Percentiles rank a stretch among this genome's conserved stretches.
Evolutionary conservation across 192 early-diverging fungal genomes (phyloP).

Genomic region (Coemansia sp.): DNA sequence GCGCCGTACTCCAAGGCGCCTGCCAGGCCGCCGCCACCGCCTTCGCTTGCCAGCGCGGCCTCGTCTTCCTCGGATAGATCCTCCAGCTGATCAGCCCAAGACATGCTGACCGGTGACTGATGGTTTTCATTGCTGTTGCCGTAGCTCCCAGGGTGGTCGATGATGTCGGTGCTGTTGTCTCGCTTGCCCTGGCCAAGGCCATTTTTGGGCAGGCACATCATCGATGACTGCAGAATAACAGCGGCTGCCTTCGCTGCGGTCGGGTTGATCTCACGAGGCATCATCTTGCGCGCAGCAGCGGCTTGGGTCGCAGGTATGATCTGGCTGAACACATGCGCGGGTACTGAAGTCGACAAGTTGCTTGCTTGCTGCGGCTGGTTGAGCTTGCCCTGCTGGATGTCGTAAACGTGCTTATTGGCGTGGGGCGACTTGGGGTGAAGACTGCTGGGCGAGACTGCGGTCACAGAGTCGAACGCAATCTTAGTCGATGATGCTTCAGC

Average conservation of each 20-base stretch:
- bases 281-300: conserved; percentile 55
- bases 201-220: conserved; percentile 52
- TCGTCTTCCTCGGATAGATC: conserved; percentile 45
- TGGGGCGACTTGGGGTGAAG: neutral
- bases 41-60: conserved; percentile 13
- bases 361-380: conserved; percentile 19
- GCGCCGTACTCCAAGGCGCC: conserved; percentile 27
- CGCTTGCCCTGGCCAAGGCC: conserved; percentile 52
- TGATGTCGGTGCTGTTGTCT: conserved; percentile 18
- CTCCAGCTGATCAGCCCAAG: conserved; percentile 35
- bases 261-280: conserved; percentile 55
- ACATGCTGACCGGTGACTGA: neutral
- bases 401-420: conserved; percentile 10
- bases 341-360: conserved; percentile 52
- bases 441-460: conserved; percentile 11
- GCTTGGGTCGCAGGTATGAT: conserved; percentile 55
- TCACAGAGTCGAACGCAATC: conserved; percentile 22
- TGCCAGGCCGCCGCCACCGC: conserved; percentile 6
- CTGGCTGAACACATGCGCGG: conserved; percentile 55
- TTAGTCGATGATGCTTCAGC: conserved; percentile 23
- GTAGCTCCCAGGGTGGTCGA: neutral
- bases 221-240: conserved; percentile 51
- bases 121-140: conserved; percentile 6
- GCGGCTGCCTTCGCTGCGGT: conserved; percentile 50
- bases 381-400: conserved; percentile 9